Conservation (phyloP, 1,139 yeast species). For the Blastobotrys ciferrii region DNA sequence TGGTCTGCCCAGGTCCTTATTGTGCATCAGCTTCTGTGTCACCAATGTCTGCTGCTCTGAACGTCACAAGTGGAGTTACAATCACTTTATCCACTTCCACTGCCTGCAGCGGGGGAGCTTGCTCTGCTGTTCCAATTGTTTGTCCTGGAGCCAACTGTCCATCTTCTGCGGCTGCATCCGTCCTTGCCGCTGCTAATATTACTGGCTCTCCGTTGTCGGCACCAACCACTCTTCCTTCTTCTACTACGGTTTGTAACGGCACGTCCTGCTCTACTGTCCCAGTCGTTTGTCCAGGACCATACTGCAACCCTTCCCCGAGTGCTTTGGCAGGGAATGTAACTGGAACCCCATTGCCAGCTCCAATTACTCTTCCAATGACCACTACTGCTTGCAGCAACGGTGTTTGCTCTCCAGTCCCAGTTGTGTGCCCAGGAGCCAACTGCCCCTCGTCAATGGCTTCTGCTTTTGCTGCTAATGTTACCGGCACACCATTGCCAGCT, state of each 20-base stretch:
- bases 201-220: constrained; percentile 9
- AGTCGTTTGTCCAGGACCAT: constrained; percentile 1
- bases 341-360: constrained; percentile 8
- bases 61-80: background rate
- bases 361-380: constrained; percentile 7
- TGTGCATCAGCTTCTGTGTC: background rate
- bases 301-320: background rate
- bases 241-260: constrained; percentile 1
- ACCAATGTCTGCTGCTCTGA: background rate
- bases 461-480: constrained; percentile 1
- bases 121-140: constrained; percentile 2
- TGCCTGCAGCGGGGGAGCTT: background rate
- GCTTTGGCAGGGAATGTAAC: constrained; percentile 1
- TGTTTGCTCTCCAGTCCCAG: background rate
- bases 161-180: background rate
- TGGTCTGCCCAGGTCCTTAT: constrained; percentile 3
- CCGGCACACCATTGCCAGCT: background rate
- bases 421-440: constrained; percentile 3
- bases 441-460: constrained; percentile 9
- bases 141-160: background rate
- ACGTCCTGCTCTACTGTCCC: background rate
- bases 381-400: constrained; percentile 3
- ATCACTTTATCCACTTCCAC: background rate
- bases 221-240: background rate
- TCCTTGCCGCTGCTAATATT: constrained; percentile 1